Evolutionary conservation across 345 rosid species (phyloP).

Genomic region (Murraya koenigii): DNA sequence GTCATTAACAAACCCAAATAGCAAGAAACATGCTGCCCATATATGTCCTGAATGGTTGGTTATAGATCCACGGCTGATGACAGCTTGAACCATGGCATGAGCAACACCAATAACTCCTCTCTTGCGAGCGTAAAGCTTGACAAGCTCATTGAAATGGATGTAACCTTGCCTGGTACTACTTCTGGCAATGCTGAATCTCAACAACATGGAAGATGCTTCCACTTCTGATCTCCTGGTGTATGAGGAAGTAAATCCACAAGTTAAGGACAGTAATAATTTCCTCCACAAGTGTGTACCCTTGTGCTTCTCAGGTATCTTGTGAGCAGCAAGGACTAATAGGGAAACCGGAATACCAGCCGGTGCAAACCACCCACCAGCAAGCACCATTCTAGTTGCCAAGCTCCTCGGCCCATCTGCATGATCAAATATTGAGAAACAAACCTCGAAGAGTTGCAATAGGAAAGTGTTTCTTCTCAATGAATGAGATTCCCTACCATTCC

Average conservation of each 20-base stretch:
- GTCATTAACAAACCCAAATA: slow-evolving; percentile 73
- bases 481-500: slow-evolving; percentile 52
- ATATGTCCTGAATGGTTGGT: slow-evolving; percentile 60
- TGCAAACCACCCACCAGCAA: slow-evolving; percentile 90
- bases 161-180: slow-evolving; percentile 57
- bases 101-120: slow-evolving; percentile 53
- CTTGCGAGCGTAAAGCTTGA: slow-evolving; percentile 64
- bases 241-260: slow-evolving; percentile 65
- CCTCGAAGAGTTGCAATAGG: slow-evolving; percentile 85
- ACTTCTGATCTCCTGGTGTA: slow-evolving; percentile 64
- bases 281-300: slow-evolving; percentile 52
- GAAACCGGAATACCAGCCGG: slow-evolving; percentile 75
- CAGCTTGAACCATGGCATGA: slow-evolving; percentile 69
- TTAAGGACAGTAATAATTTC: slow-evolving; percentile 53
- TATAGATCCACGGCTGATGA: slow-evolving; percentile 58
- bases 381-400: slow-evolving; percentile 92
- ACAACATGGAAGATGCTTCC: slow-evolving; percentile 76
- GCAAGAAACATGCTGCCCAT: slow-evolving; percentile 83
- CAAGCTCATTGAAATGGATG: slow-evolving; percentile 59
- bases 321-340: slow-evolving; percentile 68
- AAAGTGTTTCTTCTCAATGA: slow-evolving; percentile 51
- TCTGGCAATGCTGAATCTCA: slow-evolving; percentile 83
- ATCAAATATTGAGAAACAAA: slow-evolving; percentile 91
- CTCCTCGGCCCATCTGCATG: slow-evolving; percentile 88
- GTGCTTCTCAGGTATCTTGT: slow-evolving; percentile 72